Evolutionary conservation across 495 filamentous ascomycete species (phyloP).

Genomic region (Aspergillus mulundensis): DNA sequence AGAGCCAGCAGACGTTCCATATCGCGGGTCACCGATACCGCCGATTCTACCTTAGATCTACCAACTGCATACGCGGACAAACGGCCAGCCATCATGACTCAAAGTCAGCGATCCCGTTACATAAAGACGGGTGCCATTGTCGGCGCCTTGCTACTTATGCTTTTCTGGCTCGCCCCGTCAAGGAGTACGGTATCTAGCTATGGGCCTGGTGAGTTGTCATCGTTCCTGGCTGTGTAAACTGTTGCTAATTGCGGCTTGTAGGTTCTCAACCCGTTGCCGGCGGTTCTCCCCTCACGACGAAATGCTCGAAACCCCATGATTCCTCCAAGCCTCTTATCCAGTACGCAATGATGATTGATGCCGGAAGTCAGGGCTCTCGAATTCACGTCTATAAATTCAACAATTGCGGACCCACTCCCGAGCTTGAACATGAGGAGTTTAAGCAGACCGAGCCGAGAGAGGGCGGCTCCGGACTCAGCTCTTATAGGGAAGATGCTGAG

Average conservation of each 20-base stretch:
- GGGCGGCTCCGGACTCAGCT: slow-evolving; percentile 79
- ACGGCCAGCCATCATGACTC: slow-evolving; percentile 51
- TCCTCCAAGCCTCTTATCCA: slow-evolving; percentile 89
- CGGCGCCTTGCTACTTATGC: slow-evolving; percentile 65
- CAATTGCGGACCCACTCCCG: slow-evolving; percentile 94
- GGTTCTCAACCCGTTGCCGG: slow-evolving; percentile 24
- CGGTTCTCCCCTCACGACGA: slow-evolving; percentile 31
- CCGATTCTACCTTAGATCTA: slow-evolving; percentile 10
- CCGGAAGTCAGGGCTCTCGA: slow-evolving; percentile 93
- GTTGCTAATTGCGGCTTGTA: slow-evolving; percentile 11
- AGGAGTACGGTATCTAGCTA: slow-evolving; percentile 33
- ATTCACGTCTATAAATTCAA: slow-evolving; percentile 99
- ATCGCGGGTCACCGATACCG: slow-evolving; percentile 26
- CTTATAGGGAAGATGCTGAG: slow-evolving; percentile 77
- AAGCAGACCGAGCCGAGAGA: slow-evolving; percentile 77
- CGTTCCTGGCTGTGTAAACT: background rate
- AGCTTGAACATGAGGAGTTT: slow-evolving; percentile 88
- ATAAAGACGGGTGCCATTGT: slow-evolving; percentile 80
- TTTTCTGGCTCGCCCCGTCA: slow-evolving; percentile 70
- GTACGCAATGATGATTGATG: slow-evolving; percentile 98
- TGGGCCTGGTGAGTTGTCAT: slow-evolving; percentile 33
- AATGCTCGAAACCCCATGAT: slow-evolving; percentile 77
- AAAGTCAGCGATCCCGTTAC: slow-evolving; percentile 71
- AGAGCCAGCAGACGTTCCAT: slow-evolving; percentile 32
- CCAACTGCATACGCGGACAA: slow-evolving; percentile 17